Conservation (phyloP, 208 protist genomes). For the Trypanosoma melophagium region DNA sequence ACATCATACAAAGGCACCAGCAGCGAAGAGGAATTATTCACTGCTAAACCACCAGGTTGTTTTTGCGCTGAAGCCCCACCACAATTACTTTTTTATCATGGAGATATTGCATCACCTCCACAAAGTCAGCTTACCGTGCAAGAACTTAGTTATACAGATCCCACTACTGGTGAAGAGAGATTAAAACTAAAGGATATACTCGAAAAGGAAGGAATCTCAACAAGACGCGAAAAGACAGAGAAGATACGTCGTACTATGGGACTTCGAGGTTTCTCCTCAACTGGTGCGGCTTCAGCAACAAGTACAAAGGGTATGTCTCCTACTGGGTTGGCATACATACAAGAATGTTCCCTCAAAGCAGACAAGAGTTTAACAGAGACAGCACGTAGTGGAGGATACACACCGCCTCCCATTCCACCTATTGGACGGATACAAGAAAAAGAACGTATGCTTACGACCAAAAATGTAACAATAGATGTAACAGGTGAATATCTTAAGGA, state of each 20-base stretch:
- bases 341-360: not conserved
- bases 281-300: not conserved
- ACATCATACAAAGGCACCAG: slow-evolving; percentile 43
- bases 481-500: slow-evolving; percentile 62
- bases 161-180: slow-evolving; percentile 30
- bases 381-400: slow-evolving; percentile 32
- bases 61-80: slow-evolving; percentile 60
- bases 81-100: slow-evolving; percentile 86
- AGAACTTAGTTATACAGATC: slow-evolving; percentile 73
- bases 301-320: slow-evolving; percentile 6
- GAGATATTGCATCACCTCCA: slow-evolving; percentile 57
- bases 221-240: slow-evolving; percentile 29
- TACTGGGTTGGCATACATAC: not conserved
- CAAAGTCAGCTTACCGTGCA: slow-evolving; percentile 49
- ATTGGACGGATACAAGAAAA: slow-evolving; percentile 61
- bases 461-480: slow-evolving; percentile 77
- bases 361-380: slow-evolving; percentile 1
- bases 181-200: slow-evolving; percentile 57
- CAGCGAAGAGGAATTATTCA: slow-evolving; percentile 33
- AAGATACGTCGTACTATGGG: slow-evolving; percentile 34
- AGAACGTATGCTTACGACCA: slow-evolving; percentile 69
- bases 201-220: slow-evolving; percentile 60
- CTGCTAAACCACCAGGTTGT: slow-evolving; percentile 51
- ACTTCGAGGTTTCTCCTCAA: not conserved
- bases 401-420: slow-evolving; percentile 48